phyloP scores from a whole-genome alignment of 306 rosid species.

The Quercus variabilis region DNA sequence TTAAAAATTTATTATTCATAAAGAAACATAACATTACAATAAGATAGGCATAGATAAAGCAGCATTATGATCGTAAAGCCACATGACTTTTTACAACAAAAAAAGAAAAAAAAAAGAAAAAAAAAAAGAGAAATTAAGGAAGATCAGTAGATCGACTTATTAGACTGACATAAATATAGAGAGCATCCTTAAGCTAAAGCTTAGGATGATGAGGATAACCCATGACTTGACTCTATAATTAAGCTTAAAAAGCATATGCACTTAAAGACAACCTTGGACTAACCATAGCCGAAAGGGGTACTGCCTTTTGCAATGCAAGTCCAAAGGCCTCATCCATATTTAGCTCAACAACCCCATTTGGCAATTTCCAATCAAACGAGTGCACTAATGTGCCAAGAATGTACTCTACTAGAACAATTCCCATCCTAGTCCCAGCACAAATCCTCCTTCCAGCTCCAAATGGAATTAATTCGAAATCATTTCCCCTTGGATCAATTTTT shows the following conservation, averaged over 20 bases:
- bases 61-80: no score
- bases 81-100: neutral
- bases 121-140: neutral
- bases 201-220: neutral
- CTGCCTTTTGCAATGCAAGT: constrained; percentile 40
- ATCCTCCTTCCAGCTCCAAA: constrained; percentile 54
- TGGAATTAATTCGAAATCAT: constrained; percentile 47
- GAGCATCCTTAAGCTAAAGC: neutral
- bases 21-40: no score
- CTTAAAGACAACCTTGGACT: constrained; percentile 26
- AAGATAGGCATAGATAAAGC: no score
- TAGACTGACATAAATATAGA: neutral
- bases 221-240: neutral
- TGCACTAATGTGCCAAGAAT: constrained; percentile 47
- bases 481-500: constrained; percentile 34
- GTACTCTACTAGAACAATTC: constrained; percentile 29
- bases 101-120: neutral
- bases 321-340: constrained; percentile 52
- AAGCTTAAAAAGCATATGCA: constrained; percentile 29
- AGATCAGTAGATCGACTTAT: neutral
- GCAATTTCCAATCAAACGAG: constrained; percentile 45
- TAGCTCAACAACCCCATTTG: constrained; percentile 18
- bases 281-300: constrained; percentile 29
- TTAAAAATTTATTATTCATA: no score
- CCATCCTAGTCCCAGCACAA: constrained; percentile 51